Base-by-base conservation (phyloP, 2,329 filamentous ascomycete genomes). In the Neurospora sp. region DNA sequence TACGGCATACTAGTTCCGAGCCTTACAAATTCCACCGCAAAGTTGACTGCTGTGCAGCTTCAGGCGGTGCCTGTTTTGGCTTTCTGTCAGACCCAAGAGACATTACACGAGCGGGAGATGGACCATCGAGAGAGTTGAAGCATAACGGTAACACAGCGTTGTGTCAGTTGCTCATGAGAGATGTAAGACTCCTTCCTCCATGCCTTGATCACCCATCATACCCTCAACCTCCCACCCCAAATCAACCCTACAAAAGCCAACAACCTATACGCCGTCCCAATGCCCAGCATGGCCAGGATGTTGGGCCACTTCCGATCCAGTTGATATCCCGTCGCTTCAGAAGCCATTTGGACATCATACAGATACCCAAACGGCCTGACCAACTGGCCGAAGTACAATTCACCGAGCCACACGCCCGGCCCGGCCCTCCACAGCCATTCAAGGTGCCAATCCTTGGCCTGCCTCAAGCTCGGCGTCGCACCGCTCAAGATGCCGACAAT, bases 371-470 rank as follows among this genome's bases (percentile, higher is more conserved):
- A 80, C 1, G 85, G 85, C 36, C 74, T 76, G 4, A 87, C 77
- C 67, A 87, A 82, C 74, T 85, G 79, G 0, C 82, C 83, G 72
- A 87, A 87, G 75, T 87, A 88, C 12, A 84, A 76, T 76, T 88
- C 86, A 0, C 85, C 82, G 33, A 87, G 79, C 86, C 85, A 88
- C 0, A 84, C 83, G 2, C 83, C 86, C 0, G 86, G 86, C 10
- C 80, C 83, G 17, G 81, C 74, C 15, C 86, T 79, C 85, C 86
- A 88, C 11, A 88, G 77, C 84, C 85, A 86, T 69, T 83, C 82
- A 74, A 88, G 73, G 52, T 85, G 80, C 86, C 86, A 88, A 0
- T 74, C 73, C 70, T 81, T 79, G 8, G 86, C 85, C 68, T 81
- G 82, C 4, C 78, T 75, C 33, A 88, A 76, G 1, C 82, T 80